Evolutionary conservation across 164 flowering plant genomes (phyloP), one percentile per base, ranked within the genome.

Genomic region (Vitis rotundifolia): DNA sequence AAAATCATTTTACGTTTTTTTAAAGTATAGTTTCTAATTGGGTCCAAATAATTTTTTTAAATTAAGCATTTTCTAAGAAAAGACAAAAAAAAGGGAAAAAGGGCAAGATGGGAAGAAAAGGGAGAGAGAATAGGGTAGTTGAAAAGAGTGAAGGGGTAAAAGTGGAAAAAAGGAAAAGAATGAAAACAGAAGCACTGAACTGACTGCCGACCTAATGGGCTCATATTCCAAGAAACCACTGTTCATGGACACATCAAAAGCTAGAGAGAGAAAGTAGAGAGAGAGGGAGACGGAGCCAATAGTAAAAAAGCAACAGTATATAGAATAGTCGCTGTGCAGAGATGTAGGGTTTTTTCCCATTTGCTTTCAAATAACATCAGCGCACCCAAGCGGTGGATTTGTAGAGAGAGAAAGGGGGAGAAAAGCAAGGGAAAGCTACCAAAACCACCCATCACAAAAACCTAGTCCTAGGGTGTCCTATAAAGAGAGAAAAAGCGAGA

Each of bases 161-260:
- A 58, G 11, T 58, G 61, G 61, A 58, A 58, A 58, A 1, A 58
- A 58, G 44, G 44, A 37, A 37, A 37, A 58, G 6, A 22, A 58
- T 11, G 28, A 8, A 13, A 2, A 22, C 12, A 11, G 31, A 11
- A 58, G 31, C 11, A 22, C 31, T 19, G 56, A 53, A 18, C 28
- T 22, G 61, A 58, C 61, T 18, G 61, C 61, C 61, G 61, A 58
- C 61, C 61, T 58, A 58, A 58, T 58, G 13, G 61, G 28, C 10
- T 16, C 61, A 10, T 31, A 19, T 58, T 58, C 28, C 13, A 11
- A n/a, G 11, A 11, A 22, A 22, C 15, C 15, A 10, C 29, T 9
- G 13, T 22, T 28, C 13, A 16, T 22, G 5, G 2, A 16, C 22
- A 22, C 56, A 53, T 12, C 14, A 58, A 22, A 58, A 31, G 61